Evolutionary conservation across 768 basidiomycete species (phyloP).

Genomic region (Chalciporus chontae): DNA sequence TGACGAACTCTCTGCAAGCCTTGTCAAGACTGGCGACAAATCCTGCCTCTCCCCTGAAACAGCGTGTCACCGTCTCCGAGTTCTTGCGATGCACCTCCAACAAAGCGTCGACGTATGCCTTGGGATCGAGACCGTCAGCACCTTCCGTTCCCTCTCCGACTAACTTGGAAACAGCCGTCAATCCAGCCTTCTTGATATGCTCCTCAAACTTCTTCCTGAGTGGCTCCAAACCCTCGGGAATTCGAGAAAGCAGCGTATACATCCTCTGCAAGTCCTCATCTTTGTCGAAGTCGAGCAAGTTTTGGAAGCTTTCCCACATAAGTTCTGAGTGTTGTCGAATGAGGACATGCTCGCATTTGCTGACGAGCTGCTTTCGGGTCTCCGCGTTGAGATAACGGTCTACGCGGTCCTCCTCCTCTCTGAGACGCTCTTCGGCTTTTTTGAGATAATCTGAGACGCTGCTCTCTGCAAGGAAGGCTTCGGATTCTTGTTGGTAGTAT

Average conservation of each 20-base stretch:
- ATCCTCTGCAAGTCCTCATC: conserved; percentile 93
- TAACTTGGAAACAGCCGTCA: conserved; percentile 74
- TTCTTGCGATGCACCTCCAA: conserved; percentile 92
- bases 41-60: conserved; percentile 89
- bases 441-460: conserved; percentile 92
- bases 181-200: conserved; percentile 89
- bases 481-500: conserved; percentile 91
- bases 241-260: conserved; percentile 89
- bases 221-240: conserved; percentile 87
- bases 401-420: conserved; percentile 93
- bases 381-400: conserved; percentile 90
- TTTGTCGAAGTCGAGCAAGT: conserved; percentile 86
- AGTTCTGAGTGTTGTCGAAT: conserved; percentile 80
- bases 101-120: conserved; percentile 90
- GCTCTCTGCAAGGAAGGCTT: conserved; percentile 84
- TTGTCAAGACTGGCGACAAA: conserved; percentile 93
- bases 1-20: conserved; percentile 94
- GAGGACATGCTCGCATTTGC: conserved; percentile 87
- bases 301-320: conserved; percentile 94
- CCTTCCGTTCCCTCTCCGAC: conserved; percentile 50
- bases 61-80: conserved; percentile 79
- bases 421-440: conserved; percentile 88
- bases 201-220: conserved; percentile 90
- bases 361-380: conserved; percentile 77
- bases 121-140: conserved; percentile 76